Evolutionary conservation across 176 grass and related monocot genomes (phyloP).

Genomic region (Raddia guianensis): DNA sequence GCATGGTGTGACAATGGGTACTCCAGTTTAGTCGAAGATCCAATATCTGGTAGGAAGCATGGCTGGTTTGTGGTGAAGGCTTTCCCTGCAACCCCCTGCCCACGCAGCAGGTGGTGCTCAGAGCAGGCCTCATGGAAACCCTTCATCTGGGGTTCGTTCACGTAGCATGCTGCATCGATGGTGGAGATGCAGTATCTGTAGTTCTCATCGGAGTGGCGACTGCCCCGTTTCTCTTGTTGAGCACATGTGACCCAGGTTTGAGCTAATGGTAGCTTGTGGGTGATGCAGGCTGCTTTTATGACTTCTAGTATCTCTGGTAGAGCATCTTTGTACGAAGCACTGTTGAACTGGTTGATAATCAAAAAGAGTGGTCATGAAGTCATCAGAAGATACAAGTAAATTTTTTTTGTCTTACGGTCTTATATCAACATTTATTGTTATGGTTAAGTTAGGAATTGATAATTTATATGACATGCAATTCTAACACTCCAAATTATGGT

Average conservation of each 20-base stretch:
- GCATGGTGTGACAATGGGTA: slow-evolving; percentile 93
- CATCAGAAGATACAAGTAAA: slow-evolving; percentile 36
- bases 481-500: slow-evolving; percentile 8
- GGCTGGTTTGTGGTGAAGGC: slow-evolving; percentile 86
- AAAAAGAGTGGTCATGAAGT: slow-evolving; percentile 41
- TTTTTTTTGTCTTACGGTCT: slow-evolving; percentile 32
- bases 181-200: slow-evolving; percentile 77
- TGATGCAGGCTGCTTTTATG: slow-evolving; percentile 64
- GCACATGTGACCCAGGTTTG: slow-evolving; percentile 86
- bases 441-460: neutral
- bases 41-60: slow-evolving; percentile 75
- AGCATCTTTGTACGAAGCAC: slow-evolving; percentile 81
- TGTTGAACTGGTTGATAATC: slow-evolving; percentile 61
- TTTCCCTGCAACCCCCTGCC: slow-evolving; percentile 72
- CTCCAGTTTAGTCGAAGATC: slow-evolving; percentile 62
- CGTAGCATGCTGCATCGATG: slow-evolving; percentile 65
- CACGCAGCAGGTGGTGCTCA: slow-evolving; percentile 81
- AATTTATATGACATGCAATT: neutral
- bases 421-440: slow-evolving; percentile 23
- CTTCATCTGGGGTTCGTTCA: slow-evolving; percentile 65
- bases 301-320: slow-evolving; percentile 86
- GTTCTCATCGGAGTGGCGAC: slow-evolving; percentile 90
- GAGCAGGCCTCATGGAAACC: slow-evolving; percentile 86
- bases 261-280: slow-evolving; percentile 81
- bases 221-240: slow-evolving; percentile 88